A percentile compares a stretch with the other conserved stretches of the same genome.
phyloP scores from a whole-genome alignment of 306 rosid genomes.

The Notholithocarpus densiflorus region DNA sequence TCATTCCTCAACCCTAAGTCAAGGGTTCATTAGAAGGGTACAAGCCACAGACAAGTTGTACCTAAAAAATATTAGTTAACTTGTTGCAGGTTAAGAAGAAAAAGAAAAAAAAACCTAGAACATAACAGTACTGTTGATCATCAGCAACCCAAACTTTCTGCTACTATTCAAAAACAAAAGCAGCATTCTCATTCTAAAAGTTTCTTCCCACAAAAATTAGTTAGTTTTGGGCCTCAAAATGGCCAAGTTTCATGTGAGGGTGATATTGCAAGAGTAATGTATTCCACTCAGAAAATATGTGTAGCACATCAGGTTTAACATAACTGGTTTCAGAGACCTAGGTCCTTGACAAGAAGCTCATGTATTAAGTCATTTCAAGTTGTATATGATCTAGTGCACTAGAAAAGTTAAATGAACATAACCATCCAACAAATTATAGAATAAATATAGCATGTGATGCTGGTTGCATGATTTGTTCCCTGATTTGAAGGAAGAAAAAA shows the following conservation, averaged over 20 bases:
- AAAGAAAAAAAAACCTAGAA: neutral
- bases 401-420: neutral
- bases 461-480: too few species aligned
- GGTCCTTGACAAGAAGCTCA: neutral
- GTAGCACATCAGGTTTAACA: neutral
- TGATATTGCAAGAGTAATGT: neutral
- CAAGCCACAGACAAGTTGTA: neutral
- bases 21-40: neutral
- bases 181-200: neutral
- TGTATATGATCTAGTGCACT: neutral
- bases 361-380: neutral
- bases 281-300: neutral
- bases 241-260: too few species aligned
- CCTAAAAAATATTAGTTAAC: neutral
- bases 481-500: neutral
- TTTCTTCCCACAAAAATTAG: neutral
- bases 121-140: neutral
- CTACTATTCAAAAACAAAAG: neutral
- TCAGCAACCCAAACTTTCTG: neutral
- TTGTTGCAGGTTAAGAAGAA: neutral
- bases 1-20: slow-evolving; percentile 17
- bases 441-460: too few species aligned
- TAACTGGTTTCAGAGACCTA: neutral
- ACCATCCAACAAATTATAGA: neutral
- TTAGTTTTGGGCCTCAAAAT: neutral